Base-by-base conservation (phyloP, 352 stramenopile genomes). In the Globisporangium ultimum region DNA sequence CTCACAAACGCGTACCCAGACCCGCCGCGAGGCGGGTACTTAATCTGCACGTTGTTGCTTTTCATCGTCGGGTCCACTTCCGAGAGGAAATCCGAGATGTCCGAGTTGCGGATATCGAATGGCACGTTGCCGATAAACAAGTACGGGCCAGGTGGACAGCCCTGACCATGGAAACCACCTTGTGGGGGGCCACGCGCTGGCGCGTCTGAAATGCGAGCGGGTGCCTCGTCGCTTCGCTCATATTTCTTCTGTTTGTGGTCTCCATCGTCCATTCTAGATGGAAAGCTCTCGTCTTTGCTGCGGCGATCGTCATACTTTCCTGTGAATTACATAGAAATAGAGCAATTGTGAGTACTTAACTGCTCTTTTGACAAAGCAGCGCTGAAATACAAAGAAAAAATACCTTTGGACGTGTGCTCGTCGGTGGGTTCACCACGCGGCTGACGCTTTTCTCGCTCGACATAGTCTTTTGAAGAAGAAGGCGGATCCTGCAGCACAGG, bases 111-210 rank as follows among this genome's bases (percentile, higher is more conserved):
- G 0, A 71, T 75, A 12, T 86, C 63, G 9, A 57, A 57, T 6
- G 82, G 80, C 7, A 94, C 56, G 48, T 86, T 87, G 21, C 82
- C 80, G 5, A 94, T 66, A 47, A 89, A 91, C 48, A 94, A 60
- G 48, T 90, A 91, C 18, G 78, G 72, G 12, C 77, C 74, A 0
- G 84, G 82, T 18, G 84, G 82, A 32, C 81, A 93, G 45, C 64
- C 81, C 1, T 68, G 61, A 7, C 68, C 59, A 1, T 51, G 18
- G 61, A 69, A 48, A 47, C 56, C 41, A 36, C 53, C 42, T 51
- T 75, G 28, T 22, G n/a, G 20, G 34, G 20, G 34, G 22, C 18
- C 32, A 38, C 34, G 38, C 17, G 22, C 61, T n/a, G 36, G 66
- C 59, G 15, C 52, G 20, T 58, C 58, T 17, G n/a, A 17, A 12